A percentile compares a stretch with the other conserved stretches of the same genome.
Evolutionary conservation across 345 rosid species (phyloP).

Genomic region (Populus davidiana): DNA sequence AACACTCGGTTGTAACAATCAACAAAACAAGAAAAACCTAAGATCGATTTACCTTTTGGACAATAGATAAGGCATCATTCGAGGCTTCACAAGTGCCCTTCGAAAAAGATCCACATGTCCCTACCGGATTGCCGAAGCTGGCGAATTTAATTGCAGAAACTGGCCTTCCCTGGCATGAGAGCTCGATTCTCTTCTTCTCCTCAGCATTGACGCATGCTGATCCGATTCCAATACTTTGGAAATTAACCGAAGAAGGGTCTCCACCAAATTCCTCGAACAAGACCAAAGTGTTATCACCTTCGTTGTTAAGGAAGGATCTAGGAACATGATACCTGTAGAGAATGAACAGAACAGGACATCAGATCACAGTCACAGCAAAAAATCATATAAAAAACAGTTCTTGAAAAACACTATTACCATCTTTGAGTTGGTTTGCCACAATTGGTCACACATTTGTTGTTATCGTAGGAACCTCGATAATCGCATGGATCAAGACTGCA

Average conservation of each 20-base stretch:
- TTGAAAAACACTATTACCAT: constrained; percentile 15
- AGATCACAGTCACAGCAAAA: no score
- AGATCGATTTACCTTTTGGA: constrained; percentile 6
- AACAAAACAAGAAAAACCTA: no score
- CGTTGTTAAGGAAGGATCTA: constrained; percentile 1
- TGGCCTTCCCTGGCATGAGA: background rate
- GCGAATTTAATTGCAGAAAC: constrained; percentile 4
- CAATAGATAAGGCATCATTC: background rate
- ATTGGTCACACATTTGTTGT: constrained; percentile 27
- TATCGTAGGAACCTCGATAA: constrained; percentile 13
- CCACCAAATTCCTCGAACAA: constrained; percentile 20
- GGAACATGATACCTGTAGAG: constrained; percentile 16
- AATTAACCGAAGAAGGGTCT: background rate
- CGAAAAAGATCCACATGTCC: background rate
- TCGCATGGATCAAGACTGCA: constrained; percentile 12
- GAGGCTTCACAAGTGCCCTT: constrained; percentile 4
- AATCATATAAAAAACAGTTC: background rate
- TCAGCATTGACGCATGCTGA: background rate
- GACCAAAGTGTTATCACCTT: background rate
- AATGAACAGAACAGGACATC: no score
- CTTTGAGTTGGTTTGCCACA: constrained; percentile 63
- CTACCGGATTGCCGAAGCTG: constrained; percentile 16
- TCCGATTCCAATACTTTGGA: constrained; percentile 1
- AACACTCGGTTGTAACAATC: background rate
- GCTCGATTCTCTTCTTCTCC: background rate